Conservation (phyloP, 306 rosid genomes). For the Quillaja saponaria region DNA sequence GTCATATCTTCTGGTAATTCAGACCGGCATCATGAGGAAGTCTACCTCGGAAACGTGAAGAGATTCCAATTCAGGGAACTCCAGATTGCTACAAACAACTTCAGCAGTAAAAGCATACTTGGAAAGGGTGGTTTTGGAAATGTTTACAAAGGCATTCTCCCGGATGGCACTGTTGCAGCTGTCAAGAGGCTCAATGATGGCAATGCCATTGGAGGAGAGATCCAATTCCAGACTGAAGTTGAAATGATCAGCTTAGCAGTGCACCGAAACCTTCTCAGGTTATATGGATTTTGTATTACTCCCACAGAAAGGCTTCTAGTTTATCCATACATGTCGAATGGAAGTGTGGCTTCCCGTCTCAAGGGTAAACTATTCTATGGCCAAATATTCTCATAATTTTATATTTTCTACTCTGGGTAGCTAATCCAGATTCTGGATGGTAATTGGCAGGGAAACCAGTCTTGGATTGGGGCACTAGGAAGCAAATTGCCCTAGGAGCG, state of each 20-base stretch:
- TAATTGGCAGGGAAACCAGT: slow-evolving; percentile 65
- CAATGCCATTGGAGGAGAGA: slow-evolving; percentile 73
- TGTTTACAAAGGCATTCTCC: slow-evolving; percentile 87
- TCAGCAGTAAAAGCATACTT: slow-evolving; percentile 80
- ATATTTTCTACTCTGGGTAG: not conserved
- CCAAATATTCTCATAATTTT: not conserved
- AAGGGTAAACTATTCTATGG: slow-evolving; percentile 48
- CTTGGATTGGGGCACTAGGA: slow-evolving; percentile 84
- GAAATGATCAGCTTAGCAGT: slow-evolving; percentile 97
- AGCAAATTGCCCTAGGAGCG: slow-evolving; percentile 86
- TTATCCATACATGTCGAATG: slow-evolving; percentile 92
- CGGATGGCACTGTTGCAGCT: slow-evolving; percentile 78
- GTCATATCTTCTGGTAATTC: slow-evolving; percentile 21
- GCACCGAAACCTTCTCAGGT: slow-evolving; percentile 80
- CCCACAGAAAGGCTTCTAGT: slow-evolving; percentile 80
- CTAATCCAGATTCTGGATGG: slow-evolving; percentile 18
- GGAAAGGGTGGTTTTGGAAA: slow-evolving; percentile 94
- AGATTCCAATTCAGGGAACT: slow-evolving; percentile 86
- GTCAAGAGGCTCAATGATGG: slow-evolving; percentile 96
- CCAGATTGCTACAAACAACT: slow-evolving; percentile 80
- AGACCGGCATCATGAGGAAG: slow-evolving; percentile 79
- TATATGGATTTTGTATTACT: slow-evolving; percentile 82
- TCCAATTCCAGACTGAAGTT: slow-evolving; percentile 94
- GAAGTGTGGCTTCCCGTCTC: slow-evolving; percentile 93
- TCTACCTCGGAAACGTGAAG: slow-evolving; percentile 86